These are phyloP conservation scores for Saccharomycopsis amapae DNA, from an alignment of 805 yeast species.

Conservation along the genomic window DNA sequence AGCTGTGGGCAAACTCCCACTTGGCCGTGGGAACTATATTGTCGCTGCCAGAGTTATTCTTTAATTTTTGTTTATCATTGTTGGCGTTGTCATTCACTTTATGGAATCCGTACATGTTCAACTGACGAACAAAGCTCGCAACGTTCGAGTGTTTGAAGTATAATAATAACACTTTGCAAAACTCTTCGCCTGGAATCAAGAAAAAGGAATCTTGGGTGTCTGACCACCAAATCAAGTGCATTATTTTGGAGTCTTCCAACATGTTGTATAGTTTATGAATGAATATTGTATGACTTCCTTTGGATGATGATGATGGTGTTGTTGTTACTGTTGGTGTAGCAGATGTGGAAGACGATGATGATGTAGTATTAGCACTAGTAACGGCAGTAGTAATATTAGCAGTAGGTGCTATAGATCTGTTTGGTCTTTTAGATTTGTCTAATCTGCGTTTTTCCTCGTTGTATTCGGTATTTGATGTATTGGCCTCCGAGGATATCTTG, in stretches of 20 bases:
- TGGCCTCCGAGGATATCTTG: too few relatives aligned
- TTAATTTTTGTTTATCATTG: background rate
- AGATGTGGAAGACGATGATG: too few relatives aligned
- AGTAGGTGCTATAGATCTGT: too few relatives aligned
- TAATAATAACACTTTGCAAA: conserved; percentile 57
- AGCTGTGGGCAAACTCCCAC: conserved; percentile 90
- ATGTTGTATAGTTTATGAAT: conserved; percentile 86
- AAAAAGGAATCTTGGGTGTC: conserved; percentile 62
- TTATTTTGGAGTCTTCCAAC: conserved; percentile 69
- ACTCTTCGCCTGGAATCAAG: conserved; percentile 81
- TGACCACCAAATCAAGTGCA: conserved; percentile 85
- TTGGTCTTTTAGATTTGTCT: too few relatives aligned
- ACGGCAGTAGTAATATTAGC: too few relatives aligned
- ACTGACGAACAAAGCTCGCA: conserved; percentile 70
- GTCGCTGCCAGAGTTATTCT: background rate
- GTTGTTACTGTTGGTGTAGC: too few relatives aligned
- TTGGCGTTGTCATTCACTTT: conserved; percentile 45
- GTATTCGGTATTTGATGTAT: too few relatives aligned
- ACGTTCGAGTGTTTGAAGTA: conserved; percentile 79
- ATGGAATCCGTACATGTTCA: conserved; percentile 80
- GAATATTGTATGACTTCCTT: conserved; percentile 46
- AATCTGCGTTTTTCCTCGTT: too few relatives aligned
- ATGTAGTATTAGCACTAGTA: too few relatives aligned
- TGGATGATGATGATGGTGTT: background rate
- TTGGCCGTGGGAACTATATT: conserved; percentile 17